Evolutionary conservation across 2,329 filamentous ascomycete species (phyloP).

Genomic region (Hymenoscyphus scutula): DNA sequence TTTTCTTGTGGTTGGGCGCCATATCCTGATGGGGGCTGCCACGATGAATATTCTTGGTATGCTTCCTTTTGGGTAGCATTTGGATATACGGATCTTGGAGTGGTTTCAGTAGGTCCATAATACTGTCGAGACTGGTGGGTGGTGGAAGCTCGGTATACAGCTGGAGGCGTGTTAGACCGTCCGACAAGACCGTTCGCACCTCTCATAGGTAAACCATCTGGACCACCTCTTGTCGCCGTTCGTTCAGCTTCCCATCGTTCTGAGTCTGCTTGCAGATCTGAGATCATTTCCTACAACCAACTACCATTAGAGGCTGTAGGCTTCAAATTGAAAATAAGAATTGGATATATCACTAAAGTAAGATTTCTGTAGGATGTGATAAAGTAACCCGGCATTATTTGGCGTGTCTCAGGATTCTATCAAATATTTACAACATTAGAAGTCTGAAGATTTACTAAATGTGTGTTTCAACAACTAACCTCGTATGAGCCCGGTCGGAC

Average conservation of each 20-base stretch:
- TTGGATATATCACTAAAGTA: conserved; percentile 44
- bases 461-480: conserved; percentile 46
- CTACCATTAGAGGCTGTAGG: conserved; percentile 47
- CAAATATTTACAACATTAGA: no score
- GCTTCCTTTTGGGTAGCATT: conserved; percentile 24
- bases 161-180: conserved; percentile 38
- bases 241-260: conserved; percentile 45
- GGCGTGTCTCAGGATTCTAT: conserved; percentile 54
- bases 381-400: conserved; percentile 69
- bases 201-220: conserved; percentile 37
- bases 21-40: conserved; percentile 24
- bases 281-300: conserved; percentile 50
- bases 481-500: conserved; percentile 73
- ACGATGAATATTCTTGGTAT: no score
- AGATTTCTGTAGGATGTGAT: conserved; percentile 78
- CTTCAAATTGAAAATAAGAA: no score
- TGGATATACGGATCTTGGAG: no score
- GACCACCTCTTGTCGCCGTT: conserved; percentile 32
- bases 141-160: conserved; percentile 36
- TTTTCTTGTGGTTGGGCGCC: no score
- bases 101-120: conserved; percentile 35
- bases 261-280: conserved; percentile 52
- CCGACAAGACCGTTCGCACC: conserved; percentile 34
- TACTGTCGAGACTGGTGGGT: conserved; percentile 38
- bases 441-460: conserved; percentile 4